Conservation (phyloP, 2,329 filamentous ascomycete species). For the Pestalotiopsis sp. region DNA sequence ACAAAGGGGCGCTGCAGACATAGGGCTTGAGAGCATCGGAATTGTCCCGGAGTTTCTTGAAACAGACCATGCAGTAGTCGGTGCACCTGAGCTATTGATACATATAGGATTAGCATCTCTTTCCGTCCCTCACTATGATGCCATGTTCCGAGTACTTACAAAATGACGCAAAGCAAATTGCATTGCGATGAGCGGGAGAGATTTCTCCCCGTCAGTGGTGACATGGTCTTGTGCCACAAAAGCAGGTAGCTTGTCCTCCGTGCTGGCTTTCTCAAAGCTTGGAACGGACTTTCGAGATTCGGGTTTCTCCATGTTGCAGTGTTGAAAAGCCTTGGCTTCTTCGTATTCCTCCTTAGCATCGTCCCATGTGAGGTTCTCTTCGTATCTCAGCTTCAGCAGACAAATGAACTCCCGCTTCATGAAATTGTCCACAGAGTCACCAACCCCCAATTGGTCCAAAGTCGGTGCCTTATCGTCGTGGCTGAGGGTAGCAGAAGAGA, state of each 20-base stretch:
- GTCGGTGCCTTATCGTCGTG: slow-evolving; percentile 17
- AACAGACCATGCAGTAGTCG: slow-evolving; percentile 85
- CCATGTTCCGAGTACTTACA: slow-evolving; percentile 22
- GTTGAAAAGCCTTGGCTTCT: slow-evolving; percentile 16
- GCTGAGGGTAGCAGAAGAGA: neutral
- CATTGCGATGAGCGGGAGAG: slow-evolving; percentile 62
- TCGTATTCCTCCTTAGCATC: slow-evolving; percentile 53
- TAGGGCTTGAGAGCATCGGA: slow-evolving; percentile 76
- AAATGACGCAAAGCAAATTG: slow-evolving; percentile 80
- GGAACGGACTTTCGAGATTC: neutral
- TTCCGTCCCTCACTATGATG: neutral
- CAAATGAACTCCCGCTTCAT: slow-evolving; percentile 66
- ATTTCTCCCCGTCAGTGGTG: slow-evolving; percentile 36
- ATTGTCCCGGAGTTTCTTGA: slow-evolving; percentile 62
- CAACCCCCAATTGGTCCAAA: slow-evolving; percentile 68
- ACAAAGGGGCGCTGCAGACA: slow-evolving; percentile 75
- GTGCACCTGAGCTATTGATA: slow-evolving; percentile 66
- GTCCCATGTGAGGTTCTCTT: slow-evolving; percentile 62
- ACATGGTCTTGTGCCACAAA: slow-evolving; percentile 33
- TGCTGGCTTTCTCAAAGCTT: neutral
- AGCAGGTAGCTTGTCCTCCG: slow-evolving; percentile 20
- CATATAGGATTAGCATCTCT: neutral
- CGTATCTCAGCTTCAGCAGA: slow-evolving; percentile 61
- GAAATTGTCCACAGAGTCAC: slow-evolving; percentile 68
- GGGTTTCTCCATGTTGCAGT: neutral